These are phyloP conservation scores for Cutaneotrichosporon sp. DNA, from an alignment of 1,284 basidiomycete genomes.

Conservation along the genomic window DNA sequence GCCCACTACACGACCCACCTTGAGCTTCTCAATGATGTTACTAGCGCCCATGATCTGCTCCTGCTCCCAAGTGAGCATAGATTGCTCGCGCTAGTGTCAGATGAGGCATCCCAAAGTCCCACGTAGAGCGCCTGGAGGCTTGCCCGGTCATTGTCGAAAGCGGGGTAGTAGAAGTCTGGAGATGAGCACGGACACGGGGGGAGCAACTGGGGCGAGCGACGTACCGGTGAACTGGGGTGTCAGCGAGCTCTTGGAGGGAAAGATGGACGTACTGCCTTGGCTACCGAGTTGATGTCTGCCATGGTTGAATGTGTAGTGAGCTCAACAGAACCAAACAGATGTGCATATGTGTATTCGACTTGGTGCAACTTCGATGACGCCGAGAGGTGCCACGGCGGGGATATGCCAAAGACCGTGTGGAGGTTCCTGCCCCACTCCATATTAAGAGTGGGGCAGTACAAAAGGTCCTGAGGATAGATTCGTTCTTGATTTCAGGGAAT, in stretches of 20 bases:
- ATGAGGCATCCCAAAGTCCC: constrained; percentile 19
- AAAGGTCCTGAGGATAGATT: no score
- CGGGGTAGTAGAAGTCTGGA: constrained; percentile 54
- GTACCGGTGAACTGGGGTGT: constrained; percentile 56
- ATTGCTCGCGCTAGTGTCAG: constrained; percentile 65
- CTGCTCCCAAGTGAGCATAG: constrained; percentile 90
- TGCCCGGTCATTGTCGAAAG: constrained; percentile 48
- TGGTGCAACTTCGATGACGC: neutral
- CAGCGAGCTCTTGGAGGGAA: constrained; percentile 47
- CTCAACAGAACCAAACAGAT: constrained; percentile 14
- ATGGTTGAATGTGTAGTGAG: constrained; percentile 52
- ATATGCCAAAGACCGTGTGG: neutral
- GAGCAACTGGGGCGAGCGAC: constrained; percentile 53
- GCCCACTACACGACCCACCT: constrained; percentile 56
- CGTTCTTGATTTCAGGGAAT: no score
- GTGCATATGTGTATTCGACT: neutral
- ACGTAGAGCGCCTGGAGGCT: constrained; percentile 51
- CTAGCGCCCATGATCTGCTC: constrained; percentile 61
- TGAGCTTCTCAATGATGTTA: constrained; percentile 76
- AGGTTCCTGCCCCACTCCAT: neutral
- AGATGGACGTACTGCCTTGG: constrained; percentile 45
- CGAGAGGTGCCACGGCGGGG: neutral
- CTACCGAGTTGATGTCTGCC: constrained; percentile 66
- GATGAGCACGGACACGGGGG: neutral
- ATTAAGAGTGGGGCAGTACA: neutral